phyloP scores from a whole-genome alignment of 1,284 basidiomycete genomes.

The Malassezia equina region DNA sequence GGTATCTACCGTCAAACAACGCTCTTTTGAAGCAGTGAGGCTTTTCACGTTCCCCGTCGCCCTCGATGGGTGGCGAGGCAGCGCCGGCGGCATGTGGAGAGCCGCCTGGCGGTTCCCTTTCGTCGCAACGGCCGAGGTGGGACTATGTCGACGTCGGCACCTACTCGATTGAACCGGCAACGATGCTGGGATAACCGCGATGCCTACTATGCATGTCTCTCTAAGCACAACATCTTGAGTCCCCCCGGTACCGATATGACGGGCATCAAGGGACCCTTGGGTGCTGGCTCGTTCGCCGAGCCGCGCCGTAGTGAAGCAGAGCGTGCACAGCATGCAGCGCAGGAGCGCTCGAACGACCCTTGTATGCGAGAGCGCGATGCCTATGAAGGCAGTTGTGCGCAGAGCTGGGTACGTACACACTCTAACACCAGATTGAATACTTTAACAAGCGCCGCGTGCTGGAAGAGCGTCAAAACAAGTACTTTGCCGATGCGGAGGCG shows the following conservation, averaged over 20 bases:
- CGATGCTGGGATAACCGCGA: constrained; percentile 43
- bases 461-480: constrained; percentile 40
- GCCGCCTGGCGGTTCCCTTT: neutral
- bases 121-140: neutral
- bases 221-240: constrained; percentile 24
- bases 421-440: constrained; percentile 36
- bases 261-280: constrained; percentile 32
- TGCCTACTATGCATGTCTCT: constrained; percentile 39
- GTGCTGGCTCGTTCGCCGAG: constrained; percentile 26
- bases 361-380: constrained; percentile 25
- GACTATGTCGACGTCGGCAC: constrained; percentile 18
- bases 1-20: no score
- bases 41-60: no score
- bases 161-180: constrained; percentile 32
- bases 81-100: neutral
- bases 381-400: constrained; percentile 40
- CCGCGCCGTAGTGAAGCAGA: constrained; percentile 22
- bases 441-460: constrained; percentile 45
- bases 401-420: constrained; percentile 42
- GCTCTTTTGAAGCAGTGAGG: no score
- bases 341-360: constrained; percentile 32
- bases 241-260: constrained; percentile 45
- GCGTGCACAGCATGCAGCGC: constrained; percentile 14
- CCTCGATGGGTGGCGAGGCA: neutral
- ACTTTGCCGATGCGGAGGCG: constrained; percentile 24